These are phyloP conservation scores for Hymenotorrendiella dingleyae DNA, from an alignment of 2,329 filamentous ascomycete genomes.

Conservation along the genomic window DNA sequence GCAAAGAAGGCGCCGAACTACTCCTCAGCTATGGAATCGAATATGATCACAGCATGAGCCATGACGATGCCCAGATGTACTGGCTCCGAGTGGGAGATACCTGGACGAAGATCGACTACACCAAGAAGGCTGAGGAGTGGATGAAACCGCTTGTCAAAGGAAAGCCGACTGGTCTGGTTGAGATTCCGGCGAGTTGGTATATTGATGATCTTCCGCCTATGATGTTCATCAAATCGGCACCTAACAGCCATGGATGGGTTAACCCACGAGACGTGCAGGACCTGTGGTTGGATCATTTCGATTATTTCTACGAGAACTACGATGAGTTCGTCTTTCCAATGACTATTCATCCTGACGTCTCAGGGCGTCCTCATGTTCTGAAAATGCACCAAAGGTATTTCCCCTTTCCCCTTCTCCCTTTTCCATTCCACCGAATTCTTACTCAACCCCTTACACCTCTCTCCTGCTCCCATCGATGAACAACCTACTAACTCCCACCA, in stretches of 20 bases:
- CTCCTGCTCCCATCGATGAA: conserved; percentile 60
- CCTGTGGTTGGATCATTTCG: conserved; percentile 59
- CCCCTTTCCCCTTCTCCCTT: not conserved
- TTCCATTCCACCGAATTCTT: too few species aligned
- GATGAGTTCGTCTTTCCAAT: conserved; percentile 74
- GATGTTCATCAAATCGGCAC: conserved; percentile 65
- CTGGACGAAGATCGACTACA: conserved; percentile 65
- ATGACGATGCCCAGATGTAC: conserved; percentile 60
- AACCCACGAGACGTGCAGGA: conserved; percentile 55
- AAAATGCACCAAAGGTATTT: conserved; percentile 65
- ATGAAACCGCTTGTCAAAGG: conserved; percentile 61
- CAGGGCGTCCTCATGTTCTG: conserved; percentile 64
- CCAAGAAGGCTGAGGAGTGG: conserved; percentile 54
- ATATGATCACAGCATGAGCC: conserved; percentile 63
- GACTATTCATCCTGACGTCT: conserved; percentile 70
- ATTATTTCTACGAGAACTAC: conserved; percentile 71
- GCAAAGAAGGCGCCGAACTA: conserved; percentile 59
- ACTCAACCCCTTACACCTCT: too few species aligned
- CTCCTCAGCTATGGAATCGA: conserved; percentile 62
- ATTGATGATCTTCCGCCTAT: conserved; percentile 60
- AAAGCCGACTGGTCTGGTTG: conserved; percentile 55
- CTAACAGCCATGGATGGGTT: conserved; percentile 57
- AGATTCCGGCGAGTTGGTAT: conserved; percentile 59
- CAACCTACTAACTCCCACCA: conserved; percentile 69
- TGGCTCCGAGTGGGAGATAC: conserved; percentile 57